Conservation (phyloP, 306 rosid genomes). For the Alnus rubra region DNA sequence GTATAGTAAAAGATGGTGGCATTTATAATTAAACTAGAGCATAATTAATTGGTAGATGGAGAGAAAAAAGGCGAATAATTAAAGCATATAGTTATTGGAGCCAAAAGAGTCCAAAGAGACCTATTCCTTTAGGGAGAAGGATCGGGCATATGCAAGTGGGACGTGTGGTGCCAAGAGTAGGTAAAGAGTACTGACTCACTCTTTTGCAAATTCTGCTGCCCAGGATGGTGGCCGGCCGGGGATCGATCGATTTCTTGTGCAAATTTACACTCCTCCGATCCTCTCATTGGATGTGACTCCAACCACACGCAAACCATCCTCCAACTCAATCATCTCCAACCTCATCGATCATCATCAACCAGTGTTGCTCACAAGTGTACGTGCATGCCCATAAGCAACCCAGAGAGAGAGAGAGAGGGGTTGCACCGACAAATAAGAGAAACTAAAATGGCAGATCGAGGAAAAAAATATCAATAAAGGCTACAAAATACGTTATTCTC, state of each 20-base stretch:
- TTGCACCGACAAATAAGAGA: no score
- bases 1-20: conserved; percentile 1
- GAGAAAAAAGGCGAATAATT: conserved; percentile 13
- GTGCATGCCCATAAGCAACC: no score
- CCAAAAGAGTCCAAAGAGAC: conserved; percentile 18
- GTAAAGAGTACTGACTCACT: conserved; percentile 16
- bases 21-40: conserved; percentile 7
- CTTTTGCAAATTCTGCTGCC: background rate
- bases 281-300: conserved; percentile 8
- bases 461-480: no score
- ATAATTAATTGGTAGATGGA: conserved; percentile 10
- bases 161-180: conserved; percentile 21
- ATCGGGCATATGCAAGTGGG: conserved; percentile 17
- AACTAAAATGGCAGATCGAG: no score
- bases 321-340: conserved; percentile 9
- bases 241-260: background rate
- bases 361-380: background rate
- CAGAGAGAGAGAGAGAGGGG: background rate
- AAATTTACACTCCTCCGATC: background rate
- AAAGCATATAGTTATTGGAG: conserved; percentile 11
- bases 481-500: no score
- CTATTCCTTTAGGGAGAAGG: background rate
- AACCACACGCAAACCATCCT: background rate
- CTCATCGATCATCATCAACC: background rate
- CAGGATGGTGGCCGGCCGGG: background rate